phyloP scores from a whole-genome alignment of 495 filamentous ascomycete species.

The Penicillium parvum region DNA sequence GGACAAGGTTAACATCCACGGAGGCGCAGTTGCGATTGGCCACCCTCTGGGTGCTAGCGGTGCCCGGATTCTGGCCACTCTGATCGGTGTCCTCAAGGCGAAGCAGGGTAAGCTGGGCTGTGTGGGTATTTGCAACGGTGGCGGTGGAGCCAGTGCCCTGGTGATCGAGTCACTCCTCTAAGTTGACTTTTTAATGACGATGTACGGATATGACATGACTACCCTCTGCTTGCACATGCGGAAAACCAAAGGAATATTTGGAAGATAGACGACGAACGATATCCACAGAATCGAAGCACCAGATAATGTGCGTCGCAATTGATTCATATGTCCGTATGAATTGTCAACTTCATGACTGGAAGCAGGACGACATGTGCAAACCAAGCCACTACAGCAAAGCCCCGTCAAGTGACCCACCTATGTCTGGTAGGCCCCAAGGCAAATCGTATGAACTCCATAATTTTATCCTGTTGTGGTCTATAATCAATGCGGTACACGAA shows the following conservation, averaged over 20 bases:
- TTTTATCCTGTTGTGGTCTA: too few species aligned
- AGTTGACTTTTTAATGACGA: conserved; percentile 21
- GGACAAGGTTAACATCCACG: conserved; percentile 92
- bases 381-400: too few species aligned
- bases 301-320: too few species aligned
- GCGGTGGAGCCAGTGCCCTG: conserved; percentile 87
- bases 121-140: conserved; percentile 96
- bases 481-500: too few species aligned
- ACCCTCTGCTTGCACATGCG: conserved; percentile 13
- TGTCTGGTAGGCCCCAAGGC: too few species aligned
- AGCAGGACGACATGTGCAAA: too few species aligned
- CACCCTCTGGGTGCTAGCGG: conserved; percentile 93
- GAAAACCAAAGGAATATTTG: conserved; percentile 8
- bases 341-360: too few species aligned
- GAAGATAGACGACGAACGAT: conserved; percentile 13
- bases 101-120: conserved; percentile 90
- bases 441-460: too few species aligned
- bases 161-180: conserved; percentile 65
- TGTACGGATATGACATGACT: conserved; percentile 28
- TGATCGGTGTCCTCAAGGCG: conserved; percentile 82
- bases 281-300: background rate
- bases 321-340: too few species aligned
- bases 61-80: conserved; percentile 86
- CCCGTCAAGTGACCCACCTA: too few species aligned
- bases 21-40: conserved; percentile 91